A percentile compares a stretch with the other conserved stretches of the same genome.
Evolutionary conservation across 2,329 filamentous ascomycete genomes (phyloP).

Genomic region (Talaromyces islandicus): DNA sequence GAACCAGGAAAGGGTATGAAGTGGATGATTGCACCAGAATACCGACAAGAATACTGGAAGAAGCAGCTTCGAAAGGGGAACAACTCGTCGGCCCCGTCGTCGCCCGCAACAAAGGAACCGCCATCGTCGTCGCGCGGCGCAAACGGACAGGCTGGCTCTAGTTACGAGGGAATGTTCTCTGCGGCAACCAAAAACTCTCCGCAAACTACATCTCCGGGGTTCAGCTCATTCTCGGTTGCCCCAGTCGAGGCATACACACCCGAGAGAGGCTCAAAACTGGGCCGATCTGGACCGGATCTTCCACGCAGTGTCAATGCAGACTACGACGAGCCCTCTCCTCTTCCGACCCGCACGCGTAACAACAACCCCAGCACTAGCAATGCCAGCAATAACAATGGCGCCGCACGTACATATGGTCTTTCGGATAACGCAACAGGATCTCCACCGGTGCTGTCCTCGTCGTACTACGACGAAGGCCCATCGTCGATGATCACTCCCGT

Average conservation of each 20-base stretch:
- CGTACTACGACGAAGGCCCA: conserved; percentile 42
- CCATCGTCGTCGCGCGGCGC: conserved; percentile 27
- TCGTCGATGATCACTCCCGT: conserved; percentile 45
- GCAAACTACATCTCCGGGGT: conserved; percentile 33
- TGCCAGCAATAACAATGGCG: conserved; percentile 13
- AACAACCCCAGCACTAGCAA: conserved; percentile 9
- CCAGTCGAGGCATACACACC: conserved; percentile 43
- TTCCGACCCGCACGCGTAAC: conserved; percentile 29
- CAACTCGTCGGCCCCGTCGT: conserved; percentile 41
- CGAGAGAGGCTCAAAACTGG: conserved; percentile 37
- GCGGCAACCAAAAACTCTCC: conserved; percentile 28
- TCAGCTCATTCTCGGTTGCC: conserved; percentile 36
- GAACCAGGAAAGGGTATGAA: conserved; percentile 99
- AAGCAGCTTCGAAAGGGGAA: conserved; percentile 47
- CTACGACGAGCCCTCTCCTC: conserved; percentile 38
- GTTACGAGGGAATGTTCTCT: conserved; percentile 35
- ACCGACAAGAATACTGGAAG: conserved; percentile 80
- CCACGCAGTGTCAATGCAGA: conserved; percentile 26
- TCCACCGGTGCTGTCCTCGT: conserved; percentile 44
- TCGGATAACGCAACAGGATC: conserved; percentile 36
- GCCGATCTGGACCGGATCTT: conserved; percentile 24
- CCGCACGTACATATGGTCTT: conserved; percentile 30
- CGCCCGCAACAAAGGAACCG: conserved; percentile 39
- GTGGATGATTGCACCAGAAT: conserved; percentile 85
- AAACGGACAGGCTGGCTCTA: conserved; percentile 23